These are phyloP conservation scores for Penicillium coprophilum DNA, from an alignment of 495 filamentous ascomycete species.

Conservation along the genomic window DNA sequence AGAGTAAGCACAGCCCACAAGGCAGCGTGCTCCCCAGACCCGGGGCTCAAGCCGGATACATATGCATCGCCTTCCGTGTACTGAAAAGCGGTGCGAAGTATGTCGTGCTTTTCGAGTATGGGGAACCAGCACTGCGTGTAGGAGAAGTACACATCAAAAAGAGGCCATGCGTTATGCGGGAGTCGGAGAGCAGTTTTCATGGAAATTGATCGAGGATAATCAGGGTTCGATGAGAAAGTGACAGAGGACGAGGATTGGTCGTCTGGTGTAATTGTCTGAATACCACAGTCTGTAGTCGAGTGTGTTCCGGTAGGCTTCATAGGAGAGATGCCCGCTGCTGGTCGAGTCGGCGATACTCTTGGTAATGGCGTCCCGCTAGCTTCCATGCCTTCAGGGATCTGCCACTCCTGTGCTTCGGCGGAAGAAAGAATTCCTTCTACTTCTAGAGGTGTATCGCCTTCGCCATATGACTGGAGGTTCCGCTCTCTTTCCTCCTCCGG, in stretches of 20 bases:
- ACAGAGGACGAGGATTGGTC: conserved; percentile 10
- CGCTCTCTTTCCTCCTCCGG: conserved; percentile 40
- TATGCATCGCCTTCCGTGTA: conserved; percentile 42
- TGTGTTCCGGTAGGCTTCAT: conserved; percentile 15
- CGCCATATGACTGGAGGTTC: conserved; percentile 20
- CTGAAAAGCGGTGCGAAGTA: conserved; percentile 51
- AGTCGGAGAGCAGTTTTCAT: conserved; percentile 30
- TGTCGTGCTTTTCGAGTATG: conserved; percentile 67
- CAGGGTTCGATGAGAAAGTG: conserved; percentile 3
- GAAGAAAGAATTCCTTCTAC: conserved; percentile 38
- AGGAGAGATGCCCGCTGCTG: conserved; percentile 24
- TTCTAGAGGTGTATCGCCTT: conserved; percentile 37
- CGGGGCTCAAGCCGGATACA: conserved; percentile 27
- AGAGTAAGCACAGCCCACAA: conserved; percentile 62
- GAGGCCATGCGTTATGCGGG: conserved; percentile 51
- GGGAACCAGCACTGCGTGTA: conserved; percentile 75
- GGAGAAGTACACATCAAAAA: conserved; percentile 71
- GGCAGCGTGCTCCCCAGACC: conserved; percentile 57
- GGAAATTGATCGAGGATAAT: conserved; percentile 18
- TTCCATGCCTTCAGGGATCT: conserved; percentile 34
- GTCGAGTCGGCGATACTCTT: conserved; percentile 35
- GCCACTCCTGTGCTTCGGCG: conserved; percentile 41
- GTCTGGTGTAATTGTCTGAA: conserved; percentile 23
- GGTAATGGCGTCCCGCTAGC: conserved; percentile 23
- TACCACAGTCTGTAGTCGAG: conserved; percentile 27